Evolutionary conservation across 345 rosid genomes (phyloP).

Genomic region (Tarenaya hassleriana): DNA sequence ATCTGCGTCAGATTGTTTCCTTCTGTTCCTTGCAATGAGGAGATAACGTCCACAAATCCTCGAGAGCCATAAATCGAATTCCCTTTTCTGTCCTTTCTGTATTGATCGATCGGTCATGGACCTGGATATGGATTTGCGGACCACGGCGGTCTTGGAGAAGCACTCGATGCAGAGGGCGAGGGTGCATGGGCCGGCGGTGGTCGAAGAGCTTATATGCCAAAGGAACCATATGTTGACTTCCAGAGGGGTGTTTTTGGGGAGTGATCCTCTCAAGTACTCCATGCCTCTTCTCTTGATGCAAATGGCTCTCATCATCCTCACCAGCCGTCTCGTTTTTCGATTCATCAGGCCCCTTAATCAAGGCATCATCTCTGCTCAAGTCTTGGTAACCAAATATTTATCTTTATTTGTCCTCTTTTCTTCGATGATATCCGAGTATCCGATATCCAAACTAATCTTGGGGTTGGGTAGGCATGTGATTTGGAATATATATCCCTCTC

Average conservation of each 20-base stretch:
- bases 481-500: too few relatives aligned
- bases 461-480: too few relatives aligned
- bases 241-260: constrained; percentile 21
- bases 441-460: too few relatives aligned
- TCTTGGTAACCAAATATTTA: constrained; percentile 20
- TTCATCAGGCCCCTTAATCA: constrained; percentile 31
- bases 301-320: constrained; percentile 23
- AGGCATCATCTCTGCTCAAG: constrained; percentile 35
- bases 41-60: too few relatives aligned
- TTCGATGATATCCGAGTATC: constrained; percentile 5
- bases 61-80: too few relatives aligned
- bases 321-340: constrained; percentile 23
- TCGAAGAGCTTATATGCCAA: constrained; percentile 23
- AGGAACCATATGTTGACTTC: constrained; percentile 21
- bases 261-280: constrained; percentile 27
- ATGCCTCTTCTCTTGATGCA: constrained; percentile 27
- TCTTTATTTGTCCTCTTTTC: too few relatives aligned
- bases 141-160: constrained; percentile 19
- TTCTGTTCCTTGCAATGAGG: too few relatives aligned
- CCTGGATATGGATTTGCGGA: constrained; percentile 20
- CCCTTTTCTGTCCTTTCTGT: neutral
- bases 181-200: constrained; percentile 22
- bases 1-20: neutral
- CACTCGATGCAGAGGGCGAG: constrained; percentile 22
- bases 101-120: neutral